These are phyloP conservation scores for Solanum virginianum DNA, from an alignment of 257 asterid genomes.

Conservation along the genomic window DNA sequence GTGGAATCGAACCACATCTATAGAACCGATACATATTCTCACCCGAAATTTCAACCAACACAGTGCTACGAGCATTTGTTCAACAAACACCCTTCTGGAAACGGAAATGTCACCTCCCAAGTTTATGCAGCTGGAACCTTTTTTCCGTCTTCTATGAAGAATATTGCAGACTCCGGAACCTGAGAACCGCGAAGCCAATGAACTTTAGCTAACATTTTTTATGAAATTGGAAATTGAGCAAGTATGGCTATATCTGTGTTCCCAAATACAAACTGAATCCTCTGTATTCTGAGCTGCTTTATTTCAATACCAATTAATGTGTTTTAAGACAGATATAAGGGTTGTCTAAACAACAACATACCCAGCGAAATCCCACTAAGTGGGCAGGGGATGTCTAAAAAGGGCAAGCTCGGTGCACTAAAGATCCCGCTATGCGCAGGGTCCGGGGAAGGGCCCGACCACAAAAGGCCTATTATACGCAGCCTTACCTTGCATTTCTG, in stretches of 20 bases:
- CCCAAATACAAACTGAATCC: background rate
- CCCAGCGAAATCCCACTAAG: too few relatives aligned
- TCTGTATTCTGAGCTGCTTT: background rate
- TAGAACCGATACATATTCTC: background rate
- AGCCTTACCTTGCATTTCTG: too few relatives aligned
- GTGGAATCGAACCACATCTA: background rate
- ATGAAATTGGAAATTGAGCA: background rate
- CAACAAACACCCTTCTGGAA: background rate
- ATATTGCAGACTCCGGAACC: slow-evolving; percentile 88
- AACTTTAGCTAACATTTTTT: background rate
- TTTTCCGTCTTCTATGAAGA: slow-evolving; percentile 86
- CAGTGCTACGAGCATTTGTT: background rate
- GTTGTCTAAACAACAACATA: too few relatives aligned
- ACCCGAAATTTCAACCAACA: background rate
- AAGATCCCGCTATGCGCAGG: too few relatives aligned
- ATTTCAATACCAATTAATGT: background rate
- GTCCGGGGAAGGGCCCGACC: too few relatives aligned
- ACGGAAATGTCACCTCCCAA: background rate
- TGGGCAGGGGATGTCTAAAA: too few relatives aligned
- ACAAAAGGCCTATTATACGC: too few relatives aligned
- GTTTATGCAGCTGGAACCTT: slow-evolving; percentile 69
- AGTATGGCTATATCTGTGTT: background rate
- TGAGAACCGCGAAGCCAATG: slow-evolving; percentile 5
- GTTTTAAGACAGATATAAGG: background rate
- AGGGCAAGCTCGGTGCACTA: too few relatives aligned